Base-by-base conservation (phyloP, 2,329 filamentous ascomycete species). In the Fusarium continuum region DNA sequence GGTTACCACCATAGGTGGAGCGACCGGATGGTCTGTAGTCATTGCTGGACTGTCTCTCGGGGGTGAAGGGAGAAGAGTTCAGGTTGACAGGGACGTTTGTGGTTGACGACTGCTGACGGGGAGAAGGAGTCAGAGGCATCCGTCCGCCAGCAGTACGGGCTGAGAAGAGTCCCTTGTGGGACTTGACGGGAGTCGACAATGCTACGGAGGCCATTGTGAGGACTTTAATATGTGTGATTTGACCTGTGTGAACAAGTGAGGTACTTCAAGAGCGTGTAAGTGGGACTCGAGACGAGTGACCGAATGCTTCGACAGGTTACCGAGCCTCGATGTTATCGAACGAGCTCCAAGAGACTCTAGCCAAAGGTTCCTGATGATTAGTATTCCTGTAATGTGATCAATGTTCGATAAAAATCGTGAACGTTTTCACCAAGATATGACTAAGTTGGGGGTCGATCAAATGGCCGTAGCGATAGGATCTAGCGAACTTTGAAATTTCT, bases 41-140 rank as follows among this genome's bases (percentile, higher is more conserved):
- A 44, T 80, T 82, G 60, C 77, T 77, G 20, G 79, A 73, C 73
- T 78, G 84, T 75, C 76, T 85, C 79, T 85, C 90, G 34, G 92
- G 92, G 2, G 91, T 93, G 76, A 88, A 92, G 1, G 91, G 91
- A n/a, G 91, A 93, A 11, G 88, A 87, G 75, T 85, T 83, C 56
- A 85, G 74, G 73, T 83, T 85, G 66, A 79, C 65, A 11, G 83
- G 78, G 50, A 80, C 74, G 34, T 79, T 81, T 36, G 80, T 78
- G 40, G 80, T 78, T 26, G 81, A 78, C 28, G 82, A 81, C 65
- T 88, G 86, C 68, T 89, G 87, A 68, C 89, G 87, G 55, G 95
- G 95, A 55, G 94, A 98, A 26, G 95, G 94, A 5, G 94, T 97
- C 75, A 99, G 82, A 70, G 95, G 93, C 84, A 96, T 93, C 63